A percentile compares a stretch with the other conserved stretches of the same genome.
Conservation (phyloP, 352 stramenopile species). For the Phytophthora syringae region DNA sequence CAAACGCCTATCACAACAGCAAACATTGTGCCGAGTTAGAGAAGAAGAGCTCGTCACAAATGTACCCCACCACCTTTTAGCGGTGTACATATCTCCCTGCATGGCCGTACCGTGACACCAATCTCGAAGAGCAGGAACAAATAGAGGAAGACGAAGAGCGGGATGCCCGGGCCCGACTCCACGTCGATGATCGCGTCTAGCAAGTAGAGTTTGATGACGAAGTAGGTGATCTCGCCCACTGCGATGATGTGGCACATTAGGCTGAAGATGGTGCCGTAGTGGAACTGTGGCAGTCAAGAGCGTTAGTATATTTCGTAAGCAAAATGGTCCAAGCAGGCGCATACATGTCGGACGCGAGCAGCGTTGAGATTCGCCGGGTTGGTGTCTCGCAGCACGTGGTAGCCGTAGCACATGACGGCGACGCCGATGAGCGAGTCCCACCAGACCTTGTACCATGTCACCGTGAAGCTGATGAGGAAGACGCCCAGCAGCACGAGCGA, state of each 20-base stretch:
- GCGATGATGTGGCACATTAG: constrained; percentile 68
- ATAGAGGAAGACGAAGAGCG: constrained; percentile 75
- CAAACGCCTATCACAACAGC: constrained; percentile 42
- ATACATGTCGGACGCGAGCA: constrained; percentile 36
- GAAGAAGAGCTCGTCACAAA: background rate
- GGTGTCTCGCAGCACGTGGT: constrained; percentile 59
- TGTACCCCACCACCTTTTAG: background rate
- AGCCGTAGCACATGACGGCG: constrained; percentile 51
- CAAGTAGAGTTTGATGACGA: constrained; percentile 60
- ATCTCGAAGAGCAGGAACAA: constrained; percentile 60
- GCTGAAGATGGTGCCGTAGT: constrained; percentile 58
- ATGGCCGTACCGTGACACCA: constrained; percentile 57
- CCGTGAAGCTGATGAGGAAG: constrained; percentile 66
- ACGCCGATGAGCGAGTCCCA: constrained; percentile 79
- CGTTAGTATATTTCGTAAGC: background rate
- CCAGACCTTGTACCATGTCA: constrained; percentile 86
- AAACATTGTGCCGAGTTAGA: constrained; percentile 10
- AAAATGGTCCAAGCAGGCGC: background rate
- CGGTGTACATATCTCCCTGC: background rate
- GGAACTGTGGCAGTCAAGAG: constrained; percentile 47
- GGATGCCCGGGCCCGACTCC: constrained; percentile 38
- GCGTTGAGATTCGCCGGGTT: constrained; percentile 54
- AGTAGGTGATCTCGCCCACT: constrained; percentile 61
- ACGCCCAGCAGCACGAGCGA: constrained; percentile 55
- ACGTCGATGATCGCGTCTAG: constrained; percentile 58